Base-by-base conservation (phyloP, 371 early-diverging fungal genomes). In the Rhizopus microsporus region DNA sequence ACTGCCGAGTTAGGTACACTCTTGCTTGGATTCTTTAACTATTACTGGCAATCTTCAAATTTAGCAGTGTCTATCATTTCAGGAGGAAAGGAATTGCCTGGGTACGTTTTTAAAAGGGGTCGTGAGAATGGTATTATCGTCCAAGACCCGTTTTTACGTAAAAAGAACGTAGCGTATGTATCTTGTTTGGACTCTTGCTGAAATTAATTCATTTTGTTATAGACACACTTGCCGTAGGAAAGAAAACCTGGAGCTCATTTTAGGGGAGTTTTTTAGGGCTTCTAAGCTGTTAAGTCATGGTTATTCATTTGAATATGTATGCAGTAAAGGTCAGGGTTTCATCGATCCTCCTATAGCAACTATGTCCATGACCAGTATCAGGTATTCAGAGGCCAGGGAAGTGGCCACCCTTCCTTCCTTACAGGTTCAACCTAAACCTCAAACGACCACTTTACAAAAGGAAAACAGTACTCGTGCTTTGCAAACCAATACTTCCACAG, bases 11-110 rank as follows among this genome's bases (percentile, higher is more conserved):
- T 86, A 5, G 87, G 79, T 0, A 54, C 51, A 7, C 74, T 91
- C 0, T 54, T 91, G 9, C 69, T 74, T 39, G 71, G 68, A 4
- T 91, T 91, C 52, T 89, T 88, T 62, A 68, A 69, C 12, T 72
- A 78, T 72, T 65, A 85, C 78, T 30, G 63, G 64, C 49, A 75
- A 73, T 23, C 82, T 86, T 48, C 60, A 74, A 57, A 63, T 82
- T 32, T 38, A 30, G 9, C 15, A 0, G 23, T 62, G 0, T 62
- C 63, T 2, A 56, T 57, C 13, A 37, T 57, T 7, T 15, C 46
- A 6, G 82, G 56, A 58, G 63, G 7, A 38, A 66, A 37, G 38
- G 65, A 15, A 83, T 85, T 31, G 77, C 34, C 23, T 5, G 12
- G 29, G 1, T 16, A 45, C 8, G 51, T 44, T 29, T 13, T 30